These are phyloP conservation scores for Dryadomyces quercivorus DNA, from an alignment of 2,329 filamentous ascomycete species.

Conservation along the genomic window DNA sequence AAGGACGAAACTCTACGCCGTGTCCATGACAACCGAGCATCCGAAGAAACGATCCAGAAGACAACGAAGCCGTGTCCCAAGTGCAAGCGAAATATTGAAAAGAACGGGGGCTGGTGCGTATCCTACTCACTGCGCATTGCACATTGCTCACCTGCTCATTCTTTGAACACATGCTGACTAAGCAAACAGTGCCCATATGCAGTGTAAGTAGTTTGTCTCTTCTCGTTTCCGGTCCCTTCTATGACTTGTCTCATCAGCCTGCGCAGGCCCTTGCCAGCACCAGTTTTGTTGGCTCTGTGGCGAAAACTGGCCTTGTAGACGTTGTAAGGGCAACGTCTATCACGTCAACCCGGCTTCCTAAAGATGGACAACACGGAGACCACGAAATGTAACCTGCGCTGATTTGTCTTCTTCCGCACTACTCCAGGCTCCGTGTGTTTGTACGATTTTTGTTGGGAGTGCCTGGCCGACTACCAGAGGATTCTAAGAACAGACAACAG, in stretches of 20 bases:
- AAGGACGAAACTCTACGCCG: neutral
- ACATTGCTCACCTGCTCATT: neutral
- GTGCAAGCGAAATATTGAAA: neutral
- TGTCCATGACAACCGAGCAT: neutral
- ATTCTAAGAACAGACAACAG: neutral
- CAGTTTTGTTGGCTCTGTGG: neutral
- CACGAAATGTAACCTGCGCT: neutral
- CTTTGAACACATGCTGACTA: neutral
- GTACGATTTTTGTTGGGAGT: slow-evolving; percentile 1
- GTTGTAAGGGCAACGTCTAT: neutral
- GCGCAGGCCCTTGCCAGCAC: neutral
- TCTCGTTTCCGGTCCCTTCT: neutral
- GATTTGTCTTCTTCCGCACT: neutral
- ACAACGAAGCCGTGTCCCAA: neutral
- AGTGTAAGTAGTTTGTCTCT: neutral
- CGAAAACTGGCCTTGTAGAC: neutral
- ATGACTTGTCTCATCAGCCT: neutral
- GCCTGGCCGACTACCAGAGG: neutral
- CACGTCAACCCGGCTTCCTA: neutral
- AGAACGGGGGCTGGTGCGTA: neutral
- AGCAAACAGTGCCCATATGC: neutral
- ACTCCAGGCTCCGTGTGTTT: neutral
- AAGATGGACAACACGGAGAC: neutral
- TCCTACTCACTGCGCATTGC: too few species aligned
- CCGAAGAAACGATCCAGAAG: neutral